Base-by-base conservation (phyloP, 1,284 basidiomycete species). In the Spongiforma sp. region DNA sequence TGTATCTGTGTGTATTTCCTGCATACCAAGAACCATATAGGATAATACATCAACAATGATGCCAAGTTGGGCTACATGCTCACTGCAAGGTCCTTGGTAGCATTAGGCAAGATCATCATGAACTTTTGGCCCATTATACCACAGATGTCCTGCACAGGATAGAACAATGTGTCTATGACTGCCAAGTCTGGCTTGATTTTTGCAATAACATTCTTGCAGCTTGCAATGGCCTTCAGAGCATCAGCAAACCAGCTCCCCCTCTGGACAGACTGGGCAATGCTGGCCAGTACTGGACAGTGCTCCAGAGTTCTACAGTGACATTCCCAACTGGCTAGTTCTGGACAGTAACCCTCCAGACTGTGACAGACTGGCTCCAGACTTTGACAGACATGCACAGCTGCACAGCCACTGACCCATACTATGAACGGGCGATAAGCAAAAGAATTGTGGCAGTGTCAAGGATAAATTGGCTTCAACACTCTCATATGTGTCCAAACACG, bases 1-100 rank as follows among this genome's bases (percentile, higher is more conserved):
- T 33, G n/a, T 66, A 60, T 34, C 43, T 48, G 24, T 34, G 46
- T 36, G 24, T 30, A 46, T 39, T 34, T 57, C 46, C 34, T 19
- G 30, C 36, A 63, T 73, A 72, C 66, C 68, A 64, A 60, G 70
- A 71, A 71, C 61, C 71, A 72, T 63, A 73, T 72, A 48, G 32
- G 63, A n/a, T n/a, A n/a, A 15, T 43, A 43, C 24, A n/a, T 43
- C 41, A 19, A 43, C 41, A 43, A 24, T 12, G 41, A 14, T 24
- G 41, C 41, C n/a, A 43, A 14, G 41, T 43, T 43, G 41, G 41
- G 41, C 41, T 43, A 24, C 41, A 12, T 24, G n/a, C 41, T 24
- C n/a, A 43, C 24, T 4, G 41, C 41, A 14, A 43, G 11, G 14
- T 43, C 41, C 41, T 43, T 43, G 41, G 24, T 43, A 14, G 41